Base-by-base conservation (phyloP, 2,329 filamentous ascomycete genomes). In the Botrytis hyacinthi region DNA sequence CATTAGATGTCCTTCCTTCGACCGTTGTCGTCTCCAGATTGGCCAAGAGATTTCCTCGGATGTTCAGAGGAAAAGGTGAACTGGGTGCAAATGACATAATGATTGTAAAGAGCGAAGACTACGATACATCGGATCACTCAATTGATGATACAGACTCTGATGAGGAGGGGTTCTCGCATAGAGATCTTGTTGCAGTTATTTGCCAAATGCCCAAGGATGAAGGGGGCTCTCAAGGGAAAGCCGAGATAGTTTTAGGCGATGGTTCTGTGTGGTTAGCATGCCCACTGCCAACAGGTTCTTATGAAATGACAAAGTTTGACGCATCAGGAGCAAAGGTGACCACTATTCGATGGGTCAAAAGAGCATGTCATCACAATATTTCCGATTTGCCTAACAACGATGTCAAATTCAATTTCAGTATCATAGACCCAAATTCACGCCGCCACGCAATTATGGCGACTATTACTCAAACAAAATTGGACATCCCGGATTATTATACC, bases 381-480 rank as follows among this genome's bases (percentile, higher is more conserved):
- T 60, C 74, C 20, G 77, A 79, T 57, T 59, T 40, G 14, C 51
- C 73, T 77, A 69, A 76, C 77, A 65, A 76, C 59, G 87, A 88
- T 65, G 84, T 82, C 73, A 90, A 89, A 79, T 95, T 91, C 83
- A 93, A 89, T 14, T 95, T 95, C 80, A 94, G 91, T 83, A 89
- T 93, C 75, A 90, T 95, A 78, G 89, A 92, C 77, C 88, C 92
- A 0, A 87, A 87, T 65, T 88, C 87, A 14, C 86, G 91, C 48
- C 88, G 91, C 20, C 93, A 95, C 79, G 92, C 93, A 7, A 88
- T 95, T 78, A 87, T 95, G 82, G 93, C 91, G 0, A 89, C 87
- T 3, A 84, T 95, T 62, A 90, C 88, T 5, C 86, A 86, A 20
- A 85, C 86, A 7, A 88, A 86, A 20, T 87, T 95, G 44, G 90